These are phyloP conservation scores for Saitoella complicata DNA, from an alignment of 805 yeast species.

Conservation along the genomic window DNA sequence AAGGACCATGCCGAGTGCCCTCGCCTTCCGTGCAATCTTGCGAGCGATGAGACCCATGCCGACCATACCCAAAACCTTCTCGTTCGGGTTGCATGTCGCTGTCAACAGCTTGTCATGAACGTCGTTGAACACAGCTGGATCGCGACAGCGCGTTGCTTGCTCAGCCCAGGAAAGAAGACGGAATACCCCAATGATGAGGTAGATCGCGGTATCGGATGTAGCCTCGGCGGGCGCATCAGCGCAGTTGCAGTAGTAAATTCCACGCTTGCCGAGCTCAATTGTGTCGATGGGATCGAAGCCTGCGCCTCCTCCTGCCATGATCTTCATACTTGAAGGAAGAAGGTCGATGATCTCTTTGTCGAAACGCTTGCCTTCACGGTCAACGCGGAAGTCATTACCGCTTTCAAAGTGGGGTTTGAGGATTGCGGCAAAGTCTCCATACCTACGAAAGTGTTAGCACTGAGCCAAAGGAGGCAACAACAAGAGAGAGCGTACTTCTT, in stretches of 20 bases:
- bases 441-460: background rate
- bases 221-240: slow-evolving; percentile 3
- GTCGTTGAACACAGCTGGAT: slow-evolving; percentile 1
- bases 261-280: background rate
- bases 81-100: slow-evolving; percentile 25
- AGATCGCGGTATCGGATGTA: slow-evolving; percentile 3
- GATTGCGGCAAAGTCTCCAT: slow-evolving; percentile 3
- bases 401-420: slow-evolving; percentile 3
- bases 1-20: slow-evolving; percentile 34
- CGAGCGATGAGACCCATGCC: slow-evolving; percentile 55
- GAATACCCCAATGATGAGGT: slow-evolving; percentile 1
- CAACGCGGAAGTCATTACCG: slow-evolving; percentile 1
- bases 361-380: slow-evolving; percentile 1
- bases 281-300: slow-evolving; percentile 4
- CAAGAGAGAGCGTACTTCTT: background rate
- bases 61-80: slow-evolving; percentile 37
- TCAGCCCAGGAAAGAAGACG: slow-evolving; percentile 3
- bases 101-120: slow-evolving; percentile 4
- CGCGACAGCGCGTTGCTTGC: slow-evolving; percentile 3
- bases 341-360: slow-evolving; percentile 2
- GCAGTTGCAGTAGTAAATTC: slow-evolving; percentile 2
- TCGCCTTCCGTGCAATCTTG: slow-evolving; percentile 32
- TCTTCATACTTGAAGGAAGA: slow-evolving; percentile 4
- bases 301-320: slow-evolving; percentile 4
- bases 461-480: too few species aligned